A percentile compares a stretch with the other conserved stretches of the same genome.
Conservation (phyloP, 208 protist genomes). For the Spongospora subterranea region DNA sequence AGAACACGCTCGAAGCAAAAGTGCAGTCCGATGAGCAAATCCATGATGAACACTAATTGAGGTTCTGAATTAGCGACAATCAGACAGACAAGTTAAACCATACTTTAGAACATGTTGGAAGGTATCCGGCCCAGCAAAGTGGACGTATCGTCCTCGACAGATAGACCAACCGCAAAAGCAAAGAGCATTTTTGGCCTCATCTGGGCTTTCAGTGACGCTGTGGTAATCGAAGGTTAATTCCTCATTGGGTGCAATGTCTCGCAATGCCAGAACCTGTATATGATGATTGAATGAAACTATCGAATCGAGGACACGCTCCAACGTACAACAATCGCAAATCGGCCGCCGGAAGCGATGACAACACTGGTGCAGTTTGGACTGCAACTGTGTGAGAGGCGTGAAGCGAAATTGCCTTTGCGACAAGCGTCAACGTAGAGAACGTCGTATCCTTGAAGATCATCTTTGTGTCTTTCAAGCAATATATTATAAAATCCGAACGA, state of each 20-base stretch:
- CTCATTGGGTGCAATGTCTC: constrained; percentile 52
- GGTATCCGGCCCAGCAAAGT: constrained; percentile 23
- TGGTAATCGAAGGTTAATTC: constrained; percentile 62
- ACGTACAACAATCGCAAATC: constrained; percentile 28
- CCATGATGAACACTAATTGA: constrained; percentile 19
- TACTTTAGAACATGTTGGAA: constrained; percentile 51
- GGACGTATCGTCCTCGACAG: constrained; percentile 51
- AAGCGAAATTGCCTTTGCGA: constrained; percentile 48
- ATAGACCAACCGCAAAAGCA: constrained; percentile 57
- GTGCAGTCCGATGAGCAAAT: background rate
- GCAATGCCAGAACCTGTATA: constrained; percentile 34
- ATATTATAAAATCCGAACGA: constrained; percentile 55
- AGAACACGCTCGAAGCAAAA: constrained; percentile 11
- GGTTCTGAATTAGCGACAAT: background rate
- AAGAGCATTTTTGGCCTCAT: constrained; percentile 55
- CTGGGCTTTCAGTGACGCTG: constrained; percentile 52
- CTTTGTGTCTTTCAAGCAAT: constrained; percentile 5
- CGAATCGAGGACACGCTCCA: background rate
- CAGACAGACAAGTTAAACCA: background rate
- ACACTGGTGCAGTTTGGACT: constrained; percentile 46
- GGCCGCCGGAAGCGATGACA: background rate
- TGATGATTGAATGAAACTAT: background rate
- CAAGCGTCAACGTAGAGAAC: constrained; percentile 49
- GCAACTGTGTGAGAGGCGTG: constrained; percentile 23
- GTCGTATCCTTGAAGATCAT: constrained; percentile 45